These are phyloP conservation scores for Handroanthus guayacan DNA, from an alignment of 257 asterid genomes.

Conservation along the genomic window DNA sequence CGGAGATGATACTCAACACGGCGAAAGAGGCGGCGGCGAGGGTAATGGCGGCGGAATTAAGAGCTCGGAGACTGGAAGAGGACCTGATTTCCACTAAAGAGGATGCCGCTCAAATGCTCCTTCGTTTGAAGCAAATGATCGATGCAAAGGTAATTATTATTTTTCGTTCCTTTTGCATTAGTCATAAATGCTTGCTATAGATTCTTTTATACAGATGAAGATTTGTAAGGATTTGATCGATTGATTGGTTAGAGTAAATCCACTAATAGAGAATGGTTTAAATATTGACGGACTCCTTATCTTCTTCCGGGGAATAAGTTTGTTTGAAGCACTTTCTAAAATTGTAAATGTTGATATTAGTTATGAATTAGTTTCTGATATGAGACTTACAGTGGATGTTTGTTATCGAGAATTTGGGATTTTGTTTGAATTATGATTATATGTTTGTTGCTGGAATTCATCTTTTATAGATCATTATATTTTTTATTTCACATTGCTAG, in stretches of 20 bases:
- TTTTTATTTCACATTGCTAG: not conserved
- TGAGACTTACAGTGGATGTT: not conserved
- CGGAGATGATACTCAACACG: constrained; percentile 71
- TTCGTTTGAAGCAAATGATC: constrained; percentile 65
- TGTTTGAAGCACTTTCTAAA: not conserved
- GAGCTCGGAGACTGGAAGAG: constrained; percentile 57
- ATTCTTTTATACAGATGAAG: not conserved
- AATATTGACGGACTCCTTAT: not conserved
- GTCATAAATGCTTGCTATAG: not conserved
- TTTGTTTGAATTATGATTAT: not conserved
- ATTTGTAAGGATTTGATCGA: not conserved
- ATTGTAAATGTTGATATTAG: not conserved
- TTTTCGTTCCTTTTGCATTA: not conserved
- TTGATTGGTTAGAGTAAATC: not conserved
- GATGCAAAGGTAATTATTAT: constrained; percentile 56
- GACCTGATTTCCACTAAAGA: constrained; percentile 56
- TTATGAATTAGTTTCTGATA: not conserved
- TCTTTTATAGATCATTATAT: not conserved
- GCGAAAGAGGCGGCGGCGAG: constrained; percentile 86
- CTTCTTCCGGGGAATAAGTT: not conserved
- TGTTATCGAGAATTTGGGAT: not conserved
- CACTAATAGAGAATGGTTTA: not conserved
- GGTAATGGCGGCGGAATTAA: constrained; percentile 66
- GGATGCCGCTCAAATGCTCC: constrained; percentile 64
- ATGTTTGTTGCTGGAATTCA: not conserved